Conservation (phyloP, 139 green algal genomes). For the Micromonas pusilla region DNA sequence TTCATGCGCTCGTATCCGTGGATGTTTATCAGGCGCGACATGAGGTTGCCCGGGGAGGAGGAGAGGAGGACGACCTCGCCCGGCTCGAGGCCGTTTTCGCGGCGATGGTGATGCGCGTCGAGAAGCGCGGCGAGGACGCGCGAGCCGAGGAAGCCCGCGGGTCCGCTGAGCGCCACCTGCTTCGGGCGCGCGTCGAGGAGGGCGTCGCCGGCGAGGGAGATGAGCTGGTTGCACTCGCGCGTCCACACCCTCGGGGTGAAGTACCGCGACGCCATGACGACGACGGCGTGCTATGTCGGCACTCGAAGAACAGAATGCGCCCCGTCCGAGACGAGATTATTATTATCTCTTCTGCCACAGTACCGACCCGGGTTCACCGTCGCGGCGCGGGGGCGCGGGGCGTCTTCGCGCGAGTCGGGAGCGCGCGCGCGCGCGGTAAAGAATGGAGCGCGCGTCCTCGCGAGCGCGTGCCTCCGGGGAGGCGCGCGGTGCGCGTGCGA, state of each 20-base stretch:
- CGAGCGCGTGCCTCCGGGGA: too few species aligned
- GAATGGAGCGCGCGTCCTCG: too few species aligned
- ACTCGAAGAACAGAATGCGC: too few species aligned
- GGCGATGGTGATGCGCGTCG: slow-evolving; percentile 12
- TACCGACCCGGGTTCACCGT: too few species aligned
- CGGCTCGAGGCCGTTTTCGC: background rate
- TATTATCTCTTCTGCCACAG: too few species aligned
- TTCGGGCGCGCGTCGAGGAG: slow-evolving; percentile 6
- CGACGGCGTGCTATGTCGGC: too few species aligned
- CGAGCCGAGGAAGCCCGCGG: slow-evolving; percentile 5
- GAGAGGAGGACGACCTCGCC: slow-evolving; percentile 10
- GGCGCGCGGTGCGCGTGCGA: too few species aligned
- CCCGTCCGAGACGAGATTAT: too few species aligned
- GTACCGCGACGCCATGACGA: too few species aligned
- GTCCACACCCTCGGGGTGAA: background rate
- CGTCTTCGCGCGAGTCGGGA: too few species aligned
- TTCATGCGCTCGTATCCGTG: slow-evolving; percentile 9
- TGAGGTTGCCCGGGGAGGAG: slow-evolving; percentile 6
- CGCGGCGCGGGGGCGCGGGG: too few species aligned
- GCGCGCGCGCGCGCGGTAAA: too few species aligned
- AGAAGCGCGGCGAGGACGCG: slow-evolving; percentile 2
- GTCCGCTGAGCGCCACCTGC: slow-evolving; percentile 16
- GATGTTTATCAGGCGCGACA: background rate
- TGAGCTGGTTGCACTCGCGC: background rate
- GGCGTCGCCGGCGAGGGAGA: background rate